phyloP scores from a whole-genome alignment of 306 rosid genomes.

The Betula pendula region DNA sequence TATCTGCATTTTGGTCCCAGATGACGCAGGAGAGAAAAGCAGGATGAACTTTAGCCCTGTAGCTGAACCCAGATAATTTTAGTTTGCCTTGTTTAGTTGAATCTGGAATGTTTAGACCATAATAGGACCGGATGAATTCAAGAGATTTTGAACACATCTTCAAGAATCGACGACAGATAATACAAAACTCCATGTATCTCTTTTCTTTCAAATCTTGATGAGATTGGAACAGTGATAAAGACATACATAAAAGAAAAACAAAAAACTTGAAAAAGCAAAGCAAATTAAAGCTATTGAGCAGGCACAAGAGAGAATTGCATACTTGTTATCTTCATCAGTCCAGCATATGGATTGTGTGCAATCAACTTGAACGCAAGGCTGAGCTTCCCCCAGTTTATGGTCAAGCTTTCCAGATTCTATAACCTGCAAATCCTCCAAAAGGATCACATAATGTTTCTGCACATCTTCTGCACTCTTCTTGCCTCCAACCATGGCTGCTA shows the following conservation, averaged over 20 bases:
- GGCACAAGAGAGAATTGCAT: background rate
- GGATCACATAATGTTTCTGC: conserved; percentile 53
- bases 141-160: background rate
- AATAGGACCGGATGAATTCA: background rate
- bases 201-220: background rate
- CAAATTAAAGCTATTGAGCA: background rate
- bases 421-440: conserved; percentile 70
- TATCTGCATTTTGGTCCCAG: background rate
- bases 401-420: conserved; percentile 73
- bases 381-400: conserved; percentile 40
- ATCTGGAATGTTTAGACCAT: background rate
- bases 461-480: conserved; percentile 71
- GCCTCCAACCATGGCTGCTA: conserved; percentile 74
- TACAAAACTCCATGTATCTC: background rate
- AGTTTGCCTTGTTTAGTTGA: background rate
- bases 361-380: conserved; percentile 36
- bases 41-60: background rate
- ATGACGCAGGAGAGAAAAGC: background rate
- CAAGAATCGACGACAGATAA: background rate
- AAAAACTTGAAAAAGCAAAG: conserved; percentile 2
- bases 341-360: conserved; percentile 29
- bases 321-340: conserved; percentile 32
- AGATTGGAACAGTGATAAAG: background rate
- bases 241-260: background rate
- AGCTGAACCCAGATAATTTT: background rate